Base-by-base conservation (phyloP, 169 alveolate genomes). In the Prorocentrum cordatum region DNA sequence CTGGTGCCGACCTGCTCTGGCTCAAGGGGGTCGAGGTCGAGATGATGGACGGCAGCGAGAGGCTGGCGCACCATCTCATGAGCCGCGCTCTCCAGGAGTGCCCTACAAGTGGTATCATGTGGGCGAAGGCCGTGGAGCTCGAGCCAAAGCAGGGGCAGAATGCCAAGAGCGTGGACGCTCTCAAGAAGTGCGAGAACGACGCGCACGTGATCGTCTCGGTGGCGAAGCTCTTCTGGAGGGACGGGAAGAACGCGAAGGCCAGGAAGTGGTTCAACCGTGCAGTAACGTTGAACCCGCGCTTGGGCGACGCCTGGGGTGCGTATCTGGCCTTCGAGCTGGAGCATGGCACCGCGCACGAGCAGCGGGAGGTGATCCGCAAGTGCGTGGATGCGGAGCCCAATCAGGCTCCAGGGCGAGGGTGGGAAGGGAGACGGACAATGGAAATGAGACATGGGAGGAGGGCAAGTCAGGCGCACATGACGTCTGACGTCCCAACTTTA, bases 231-330 rank as follows among this genome's bases (percentile, higher is more conserved):
- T 80, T 80, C 68, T 80, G 90, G 90, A 67, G 90, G 2, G 98
- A 96, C 50, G 94, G 94, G 42, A 97, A 97, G 89, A 91, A 92
- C 66, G 97, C 94, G 20, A 97, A 97, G 92, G 97, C 99, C 20
- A 95, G 98, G 62, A 97, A 95, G 92, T 98, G 99, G 99, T 93
- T 97, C 91, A 94, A 97, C 83, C 95, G 97, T 61, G 97, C 98
- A 3, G 92, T 96, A 33, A 95, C 96, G n/a, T 91, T 96, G 42
- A 96, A 95, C 89, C 95, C 96, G 16, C 91, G 95, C 64, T 86
- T 96, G 58, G 99, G 99, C 24, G 98, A 96, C 85, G 96, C 98
- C 16, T 98, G 99, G 99, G 98, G 98, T 14, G 95, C 97, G 35
- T 95, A 93, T 47, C 92, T 96, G 66, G 97, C 97, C 29, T 96